Conservation (phyloP, 495 filamentous ascomycete genomes). For the Opeltia flavorubescens region DNA sequence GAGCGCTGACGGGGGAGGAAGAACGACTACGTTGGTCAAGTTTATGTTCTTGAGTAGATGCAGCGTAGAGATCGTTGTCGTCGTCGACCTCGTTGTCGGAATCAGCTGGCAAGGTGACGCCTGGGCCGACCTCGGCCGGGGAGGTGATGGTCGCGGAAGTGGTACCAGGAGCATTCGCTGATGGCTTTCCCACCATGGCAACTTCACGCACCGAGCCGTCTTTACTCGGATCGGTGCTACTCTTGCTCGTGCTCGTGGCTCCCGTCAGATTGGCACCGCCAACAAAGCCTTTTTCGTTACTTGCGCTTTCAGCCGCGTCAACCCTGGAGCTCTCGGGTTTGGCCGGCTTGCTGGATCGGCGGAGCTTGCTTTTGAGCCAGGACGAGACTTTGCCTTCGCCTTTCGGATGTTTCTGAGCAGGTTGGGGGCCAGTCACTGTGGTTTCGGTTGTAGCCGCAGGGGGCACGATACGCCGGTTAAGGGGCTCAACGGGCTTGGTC, state of each 20-base stretch:
- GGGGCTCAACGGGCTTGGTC: neutral
- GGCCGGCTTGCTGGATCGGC: conserved; percentile 22
- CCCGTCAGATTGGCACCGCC: conserved; percentile 30
- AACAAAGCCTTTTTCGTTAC: conserved; percentile 27
- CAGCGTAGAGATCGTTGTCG: conserved; percentile 7
- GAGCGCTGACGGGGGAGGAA: conserved; percentile 10
- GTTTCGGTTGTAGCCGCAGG: conserved; percentile 18
- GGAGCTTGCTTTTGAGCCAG: conserved; percentile 44
- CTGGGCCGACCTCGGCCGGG: conserved; percentile 4
- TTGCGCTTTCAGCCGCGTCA: conserved; percentile 11
- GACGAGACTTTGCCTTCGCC: conserved; percentile 33
- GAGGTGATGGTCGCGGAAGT: no score
- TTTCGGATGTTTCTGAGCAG: conserved; percentile 11
- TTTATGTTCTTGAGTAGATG: conserved; percentile 2
- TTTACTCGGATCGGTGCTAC: conserved; percentile 19
- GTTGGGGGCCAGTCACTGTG: conserved; percentile 12
- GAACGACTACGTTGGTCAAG: conserved; percentile 2
- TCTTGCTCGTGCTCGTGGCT: conserved; percentile 19
- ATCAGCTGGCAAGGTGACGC: neutral
- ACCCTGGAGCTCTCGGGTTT: conserved; percentile 2
- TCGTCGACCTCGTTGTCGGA: conserved; percentile 1
- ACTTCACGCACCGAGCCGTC: conserved; percentile 33
- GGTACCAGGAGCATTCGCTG: no score
- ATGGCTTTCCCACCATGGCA: conserved; percentile 29
- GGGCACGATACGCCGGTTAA: neutral